Conservation (phyloP, 345 rosid genomes). For the Eucalyptus guilfoylei region DNA sequence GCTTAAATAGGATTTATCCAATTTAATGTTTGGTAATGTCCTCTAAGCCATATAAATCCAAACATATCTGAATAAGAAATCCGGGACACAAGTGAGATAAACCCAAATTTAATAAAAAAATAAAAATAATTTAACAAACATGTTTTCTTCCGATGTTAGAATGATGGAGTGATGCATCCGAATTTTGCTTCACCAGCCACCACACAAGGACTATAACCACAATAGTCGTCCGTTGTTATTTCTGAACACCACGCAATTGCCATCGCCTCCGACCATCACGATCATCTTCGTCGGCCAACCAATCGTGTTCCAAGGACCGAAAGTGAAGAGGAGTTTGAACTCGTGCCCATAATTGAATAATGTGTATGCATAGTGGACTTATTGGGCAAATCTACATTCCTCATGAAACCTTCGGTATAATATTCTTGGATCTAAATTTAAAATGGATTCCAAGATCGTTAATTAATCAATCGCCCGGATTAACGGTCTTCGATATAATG, state of each 20-base stretch:
- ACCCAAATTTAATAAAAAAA: not conserved
- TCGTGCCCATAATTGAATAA: not conserved
- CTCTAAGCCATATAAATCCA: not conserved
- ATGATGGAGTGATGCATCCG: fast-evolving
- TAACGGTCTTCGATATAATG: not conserved
- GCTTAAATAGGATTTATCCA: not conserved
- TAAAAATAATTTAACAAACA: not conserved
- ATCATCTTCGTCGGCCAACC: not conserved
- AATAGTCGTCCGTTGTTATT: not conserved
- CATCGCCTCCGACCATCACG: not conserved
- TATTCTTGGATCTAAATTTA: not conserved
- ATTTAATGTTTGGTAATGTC: not conserved
- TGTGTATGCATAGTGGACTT: not conserved
- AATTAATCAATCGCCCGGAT: not conserved
- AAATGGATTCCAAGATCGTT: not conserved
- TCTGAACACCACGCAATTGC: not conserved
- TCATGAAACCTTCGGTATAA: not conserved
- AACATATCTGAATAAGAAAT: not conserved
- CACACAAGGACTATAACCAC: not conserved
- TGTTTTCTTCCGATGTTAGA: not conserved
- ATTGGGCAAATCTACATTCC: not conserved
- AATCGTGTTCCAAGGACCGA: not conserved
- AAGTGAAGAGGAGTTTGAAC: not conserved
- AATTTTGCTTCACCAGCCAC: not conserved
- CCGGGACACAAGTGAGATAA: not conserved